Conservation (phyloP, 805 yeast species). For the Alloascoidea hylecoeti region DNA sequence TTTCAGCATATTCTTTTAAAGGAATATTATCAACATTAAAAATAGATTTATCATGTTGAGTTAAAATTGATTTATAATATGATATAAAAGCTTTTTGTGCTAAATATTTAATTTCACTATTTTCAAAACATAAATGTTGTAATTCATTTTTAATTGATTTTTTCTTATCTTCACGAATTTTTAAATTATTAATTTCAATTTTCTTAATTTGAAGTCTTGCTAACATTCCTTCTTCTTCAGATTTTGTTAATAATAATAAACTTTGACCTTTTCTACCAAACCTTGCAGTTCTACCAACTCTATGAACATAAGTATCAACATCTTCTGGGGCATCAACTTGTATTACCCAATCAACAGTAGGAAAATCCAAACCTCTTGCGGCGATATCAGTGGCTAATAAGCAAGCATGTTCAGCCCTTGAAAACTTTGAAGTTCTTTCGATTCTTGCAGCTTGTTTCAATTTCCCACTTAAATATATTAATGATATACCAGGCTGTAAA, state of each 20-base stretch:
- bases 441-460: constrained; percentile 83
- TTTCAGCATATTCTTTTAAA: constrained; percentile 70
- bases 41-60: constrained; percentile 79
- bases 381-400: constrained; percentile 84
- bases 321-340: constrained; percentile 91
- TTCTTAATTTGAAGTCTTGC: constrained; percentile 44
- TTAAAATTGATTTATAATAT: constrained; percentile 69
- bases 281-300: constrained; percentile 86
- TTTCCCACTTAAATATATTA: constrained; percentile 77
- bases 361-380: constrained; percentile 87
- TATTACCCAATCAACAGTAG: constrained; percentile 90
- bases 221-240: constrained; percentile 69
- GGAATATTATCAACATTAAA: constrained; percentile 71
- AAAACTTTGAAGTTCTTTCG: constrained; percentile 68
- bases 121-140: constrained; percentile 83
- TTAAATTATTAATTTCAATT: constrained; percentile 59
- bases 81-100: constrained; percentile 95
- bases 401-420: constrained; percentile 68
- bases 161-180: constrained; percentile 56
- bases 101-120: constrained; percentile 80
- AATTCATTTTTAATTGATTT: constrained; percentile 70
- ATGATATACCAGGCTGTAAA: constrained; percentile 71
- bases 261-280: constrained; percentile 79
- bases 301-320: constrained; percentile 74
- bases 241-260: constrained; percentile 67